Evolutionary conservation across 352 stramenopile genomes (phyloP), one percentile per base, ranked within the genome.

Genomic region (Plasmopara viticola): DNA sequence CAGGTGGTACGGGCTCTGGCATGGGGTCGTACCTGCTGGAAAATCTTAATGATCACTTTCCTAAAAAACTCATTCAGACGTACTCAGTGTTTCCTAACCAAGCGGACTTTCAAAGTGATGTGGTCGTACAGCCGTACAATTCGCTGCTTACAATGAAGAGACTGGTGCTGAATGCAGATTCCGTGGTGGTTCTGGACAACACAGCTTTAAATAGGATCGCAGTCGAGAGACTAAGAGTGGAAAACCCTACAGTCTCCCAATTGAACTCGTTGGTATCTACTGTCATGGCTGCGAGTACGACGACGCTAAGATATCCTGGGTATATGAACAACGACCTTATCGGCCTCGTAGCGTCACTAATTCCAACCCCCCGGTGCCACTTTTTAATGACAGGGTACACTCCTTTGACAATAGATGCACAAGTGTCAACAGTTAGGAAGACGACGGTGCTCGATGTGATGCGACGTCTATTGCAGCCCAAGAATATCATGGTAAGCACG

Each of bases 281-380:
- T 4, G 97, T 99, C 47, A 99, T 99, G 96, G 97, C 97, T 0
- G 96, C 96, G 0, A 98, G 87, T 8, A 99, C 97, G 0, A 99
- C 96, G 6, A 99, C 97, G 15, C 66, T 99, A 59, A 76, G 95
- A 30, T 96, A 97, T 62, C 95, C 95, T 1, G 94, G 96, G 3
- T 99, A 99, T 68, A 99, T 99, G 94, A 99, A 99, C 80, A 99
- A 99, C 72, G 97, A 99, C 76, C 82, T 99, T 12, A 98, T 99
- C 66, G 96, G 97, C 6, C 74, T 99, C 5, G 79, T 99, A 31
- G 96, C 97, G 34, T 98, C 88, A 33, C 68, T 99, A 9, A 99
- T 99, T 53, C 97, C 97, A 13, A 99, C 97, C 9, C 97, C 97
- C 9, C 75, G 97, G n/a, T 98, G 96, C 63, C 97, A 99, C 61